Percentiles rank a stretch among this genome's conserved stretches.
Evolutionary conservation across 2,329 filamentous ascomycete species (phyloP).

Genomic region (Cordyceps javanica): DNA sequence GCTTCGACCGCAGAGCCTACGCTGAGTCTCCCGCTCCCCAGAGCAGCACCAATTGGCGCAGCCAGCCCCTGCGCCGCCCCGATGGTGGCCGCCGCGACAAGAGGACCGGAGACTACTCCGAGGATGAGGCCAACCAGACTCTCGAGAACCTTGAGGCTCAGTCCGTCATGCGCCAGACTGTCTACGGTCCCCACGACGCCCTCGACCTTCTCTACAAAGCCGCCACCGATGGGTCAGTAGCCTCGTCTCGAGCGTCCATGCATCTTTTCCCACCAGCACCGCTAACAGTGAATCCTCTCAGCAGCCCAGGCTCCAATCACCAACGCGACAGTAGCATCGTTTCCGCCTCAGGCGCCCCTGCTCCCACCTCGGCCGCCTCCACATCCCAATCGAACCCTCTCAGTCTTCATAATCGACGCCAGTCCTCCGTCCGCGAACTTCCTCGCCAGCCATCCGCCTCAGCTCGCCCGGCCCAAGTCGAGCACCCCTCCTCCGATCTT

Average conservation of each 20-base stretch:
- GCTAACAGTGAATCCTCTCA: not conserved
- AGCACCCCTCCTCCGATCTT: slow-evolving; percentile 37
- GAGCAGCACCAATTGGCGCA: slow-evolving; percentile 59
- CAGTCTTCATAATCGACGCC: not conserved
- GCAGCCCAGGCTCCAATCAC: slow-evolving; percentile 15
- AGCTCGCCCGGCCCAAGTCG: slow-evolving; percentile 37
- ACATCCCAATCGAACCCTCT: slow-evolving; percentile 9
- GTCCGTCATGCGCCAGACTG: slow-evolving; percentile 60
- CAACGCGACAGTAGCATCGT: slow-evolving; percentile 26
- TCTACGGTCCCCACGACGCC: slow-evolving; percentile 90
- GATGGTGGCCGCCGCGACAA: slow-evolving; percentile 28
- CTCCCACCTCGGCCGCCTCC: slow-evolving; percentile 14
- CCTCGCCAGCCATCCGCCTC: slow-evolving; percentile 15
- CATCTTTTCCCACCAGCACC: not conserved
- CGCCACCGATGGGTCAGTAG: slow-evolving; percentile 54
- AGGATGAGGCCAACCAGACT: slow-evolving; percentile 53
- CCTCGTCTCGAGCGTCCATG: slow-evolving; percentile 15
- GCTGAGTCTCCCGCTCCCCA: slow-evolving; percentile 52
- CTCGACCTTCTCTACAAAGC: slow-evolving; percentile 88
- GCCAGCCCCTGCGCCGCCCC: slow-evolving; percentile 61
- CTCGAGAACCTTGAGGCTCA: slow-evolving; percentile 60
- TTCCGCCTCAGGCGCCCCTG: slow-evolving; percentile 17
- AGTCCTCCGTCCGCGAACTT: slow-evolving; percentile 14
- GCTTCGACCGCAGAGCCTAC: slow-evolving; percentile 39
- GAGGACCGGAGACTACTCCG: slow-evolving; percentile 30